Conservation (phyloP, 2,329 filamentous ascomycete genomes). For the Trichoderma pleuroti region DNA sequence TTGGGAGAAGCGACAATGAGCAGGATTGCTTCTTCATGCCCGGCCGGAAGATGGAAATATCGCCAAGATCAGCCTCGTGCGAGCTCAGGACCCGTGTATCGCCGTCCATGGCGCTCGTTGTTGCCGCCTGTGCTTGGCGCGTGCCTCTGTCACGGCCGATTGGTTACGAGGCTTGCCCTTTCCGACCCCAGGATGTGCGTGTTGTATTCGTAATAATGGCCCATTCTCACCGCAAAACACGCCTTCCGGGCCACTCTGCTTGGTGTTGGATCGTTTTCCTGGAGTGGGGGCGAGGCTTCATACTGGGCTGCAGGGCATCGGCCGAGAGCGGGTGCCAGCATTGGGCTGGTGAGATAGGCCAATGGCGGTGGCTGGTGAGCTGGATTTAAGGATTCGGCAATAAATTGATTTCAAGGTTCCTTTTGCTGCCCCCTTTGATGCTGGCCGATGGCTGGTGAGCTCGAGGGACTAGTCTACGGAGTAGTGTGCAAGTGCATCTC, state of each 20-base stretch:
- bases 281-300: neutral
- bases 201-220: neutral
- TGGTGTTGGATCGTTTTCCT: neutral
- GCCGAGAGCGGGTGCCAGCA: constrained; percentile 16
- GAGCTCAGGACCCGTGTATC: constrained; percentile 7
- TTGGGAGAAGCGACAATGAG: neutral
- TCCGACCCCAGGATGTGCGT: neutral
- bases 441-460: neutral
- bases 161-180: neutral
- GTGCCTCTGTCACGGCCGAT: neutral
- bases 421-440: neutral
- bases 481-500: neutral
- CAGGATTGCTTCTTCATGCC: neutral
- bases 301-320: constrained; percentile 10
- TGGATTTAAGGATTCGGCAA: constrained; percentile 1
- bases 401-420: neutral
- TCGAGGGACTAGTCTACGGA: neutral
- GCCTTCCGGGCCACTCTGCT: neutral
- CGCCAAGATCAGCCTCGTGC: neutral
- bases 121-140: neutral
- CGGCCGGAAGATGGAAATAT: neutral
- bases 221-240: constrained; percentile 7
- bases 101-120: neutral
- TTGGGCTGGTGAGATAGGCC: neutral
- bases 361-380: neutral